Conservation (phyloP, 1,284 basidiomycete species). For the Trichosporon sp. region DNA sequence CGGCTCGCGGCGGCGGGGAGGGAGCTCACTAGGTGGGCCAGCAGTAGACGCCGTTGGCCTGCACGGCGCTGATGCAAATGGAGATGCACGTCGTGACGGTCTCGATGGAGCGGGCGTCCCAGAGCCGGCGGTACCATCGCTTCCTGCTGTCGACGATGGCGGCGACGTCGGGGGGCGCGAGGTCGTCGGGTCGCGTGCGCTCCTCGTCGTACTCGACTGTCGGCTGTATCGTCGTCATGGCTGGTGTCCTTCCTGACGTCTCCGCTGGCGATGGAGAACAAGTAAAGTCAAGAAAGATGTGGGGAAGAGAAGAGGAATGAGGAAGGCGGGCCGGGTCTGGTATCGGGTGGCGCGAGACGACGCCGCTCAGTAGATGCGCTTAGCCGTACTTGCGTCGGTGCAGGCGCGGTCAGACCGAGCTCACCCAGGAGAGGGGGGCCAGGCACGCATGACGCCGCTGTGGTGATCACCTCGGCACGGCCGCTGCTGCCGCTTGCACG, state of each 20-base stretch:
- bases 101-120: slow-evolving; percentile 25
- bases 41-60: slow-evolving; percentile 50
- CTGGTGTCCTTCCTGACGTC: background rate
- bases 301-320: background rate
- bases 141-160: slow-evolving; percentile 30
- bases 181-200: background rate
- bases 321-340: background rate
- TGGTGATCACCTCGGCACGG: background rate
- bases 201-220: background rate
- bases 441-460: background rate
- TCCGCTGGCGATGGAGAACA: background rate
- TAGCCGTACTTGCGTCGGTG: no score
- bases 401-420: background rate
- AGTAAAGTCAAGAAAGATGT: background rate
- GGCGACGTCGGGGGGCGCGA: slow-evolving; percentile 30
- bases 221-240: slow-evolving; percentile 3
- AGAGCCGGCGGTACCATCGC: slow-evolving; percentile 25
- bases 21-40: slow-evolving; percentile 47
- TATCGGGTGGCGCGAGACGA: background rate
- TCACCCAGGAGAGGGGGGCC: background rate
- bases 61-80: slow-evolving; percentile 38
- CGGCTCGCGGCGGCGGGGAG: background rate
- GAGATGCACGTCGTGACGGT: slow-evolving; percentile 36
- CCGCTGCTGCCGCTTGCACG: background rate
- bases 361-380: background rate